phyloP scores from a whole-genome alignment of 176 grass and related monocot species.

The Thinopyrum elongatum region DNA sequence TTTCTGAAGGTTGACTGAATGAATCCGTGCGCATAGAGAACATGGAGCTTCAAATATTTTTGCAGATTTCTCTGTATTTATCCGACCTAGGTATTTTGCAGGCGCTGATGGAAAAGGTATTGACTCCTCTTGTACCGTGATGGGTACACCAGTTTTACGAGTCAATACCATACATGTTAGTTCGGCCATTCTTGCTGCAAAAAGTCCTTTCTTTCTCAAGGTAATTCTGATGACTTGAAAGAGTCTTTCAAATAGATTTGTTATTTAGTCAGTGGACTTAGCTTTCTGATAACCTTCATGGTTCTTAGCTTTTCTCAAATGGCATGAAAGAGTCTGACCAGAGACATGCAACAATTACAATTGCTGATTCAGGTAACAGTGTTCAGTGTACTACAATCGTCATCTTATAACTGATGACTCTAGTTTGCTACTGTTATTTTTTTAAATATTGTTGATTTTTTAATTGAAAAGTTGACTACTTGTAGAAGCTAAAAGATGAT shows the following conservation, averaged over 20 bases:
- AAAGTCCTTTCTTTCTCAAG: conserved; percentile 94
- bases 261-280: background rate
- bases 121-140: conserved; percentile 51
- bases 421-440: background rate
- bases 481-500: no score
- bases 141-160: conserved; percentile 41
- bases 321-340: conserved; percentile 44
- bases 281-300: conserved; percentile 22
- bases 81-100: conserved; percentile 24
- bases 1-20: conserved; percentile 1
- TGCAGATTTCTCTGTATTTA: background rate
- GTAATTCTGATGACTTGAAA: conserved; percentile 23
- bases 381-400: background rate
- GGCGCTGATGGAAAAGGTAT: conserved; percentile 62
- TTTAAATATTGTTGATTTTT: background rate
- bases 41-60: background rate
- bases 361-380: conserved; percentile 68
- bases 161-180: conserved; percentile 76
- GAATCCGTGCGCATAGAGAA: background rate
- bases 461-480: background rate
- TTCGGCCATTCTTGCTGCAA: conserved; percentile 84
- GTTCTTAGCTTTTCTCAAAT: conserved; percentile 2
- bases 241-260: background rate
- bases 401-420: background rate
- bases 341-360: conserved; percentile 74